Base-by-base conservation (phyloP, 2,329 filamentous ascomycete species). In the Didymella exigua region DNA sequence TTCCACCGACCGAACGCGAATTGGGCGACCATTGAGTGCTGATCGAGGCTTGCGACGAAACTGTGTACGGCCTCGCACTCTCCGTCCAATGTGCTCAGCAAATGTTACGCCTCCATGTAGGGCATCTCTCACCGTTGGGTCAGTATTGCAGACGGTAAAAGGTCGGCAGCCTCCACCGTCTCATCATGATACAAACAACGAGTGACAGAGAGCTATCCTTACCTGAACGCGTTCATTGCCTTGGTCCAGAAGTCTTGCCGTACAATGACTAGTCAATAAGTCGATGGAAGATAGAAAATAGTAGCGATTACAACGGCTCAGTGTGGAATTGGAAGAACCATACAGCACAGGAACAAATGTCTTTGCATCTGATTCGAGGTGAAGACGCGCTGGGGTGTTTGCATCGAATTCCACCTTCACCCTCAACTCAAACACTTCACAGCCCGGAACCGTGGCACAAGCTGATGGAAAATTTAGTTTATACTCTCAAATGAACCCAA, bases 401-500 rank as follows among this genome's bases (percentile, higher is more conserved):
- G 18, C 21, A 18, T 11, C 26, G 6, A 23, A 27, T 11, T 10
- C 30, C 8, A 11, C 34, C 21, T 34, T 30, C 21, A 29, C 13
- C 2, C 5, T 14, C 1, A 5, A 4, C 11, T 31, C 11, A 18
- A 3, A 19, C 4, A 18, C 11, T 2, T 7, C 10, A 16, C 23
- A 41, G 13, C 19, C 6, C 8, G 31, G 3, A 13, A 18, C 1
- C 7, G 2, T 30, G 13, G 21, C 26, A 41, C 14, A 16, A 18
- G 21, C 18, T 48, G n/a, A 36, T 53, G 24, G 19, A 49, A 38
- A 61, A 36, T 36, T 62, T 60, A 40, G 44, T 63, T 63, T 63
- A 58, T 68, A 67, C 56, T 61, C 54, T 60, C 58, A 54, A 61
- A 61, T 41, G 56, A 61, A 56, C 48, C 45, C 51, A 51, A 36